These are phyloP conservation scores for Annulohypoxylon bovei DNA, from an alignment of 495 filamentous ascomycete genomes.

Conservation along the genomic window DNA sequence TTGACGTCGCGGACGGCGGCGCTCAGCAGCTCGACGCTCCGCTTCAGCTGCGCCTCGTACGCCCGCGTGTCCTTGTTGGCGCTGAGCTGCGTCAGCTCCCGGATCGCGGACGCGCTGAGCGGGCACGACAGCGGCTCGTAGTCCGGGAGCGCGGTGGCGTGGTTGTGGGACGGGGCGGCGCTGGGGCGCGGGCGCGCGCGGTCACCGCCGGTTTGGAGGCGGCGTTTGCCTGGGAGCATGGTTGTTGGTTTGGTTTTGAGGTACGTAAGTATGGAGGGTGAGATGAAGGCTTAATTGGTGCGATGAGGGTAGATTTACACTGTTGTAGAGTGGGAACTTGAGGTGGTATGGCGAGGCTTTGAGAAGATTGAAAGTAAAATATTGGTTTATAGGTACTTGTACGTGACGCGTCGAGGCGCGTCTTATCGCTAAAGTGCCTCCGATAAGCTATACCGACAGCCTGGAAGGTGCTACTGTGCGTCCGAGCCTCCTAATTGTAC, in stretches of 20 bases:
- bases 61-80: constrained; percentile 44
- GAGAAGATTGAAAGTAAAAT: neutral
- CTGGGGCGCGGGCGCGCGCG: constrained; percentile 28
- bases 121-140: constrained; percentile 68
- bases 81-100: constrained; percentile 47
- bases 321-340: neutral
- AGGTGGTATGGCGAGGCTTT: neutral
- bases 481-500: too few species aligned
- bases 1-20: constrained; percentile 63
- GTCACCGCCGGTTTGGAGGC: constrained; percentile 20
- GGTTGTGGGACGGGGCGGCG: constrained; percentile 25
- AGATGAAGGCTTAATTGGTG: neutral
- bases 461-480: neutral
- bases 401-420: constrained; percentile 30
- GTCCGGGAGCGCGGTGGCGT: constrained; percentile 58
- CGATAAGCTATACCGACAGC: constrained; percentile 10
- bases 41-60: constrained; percentile 52
- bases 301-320: neutral
- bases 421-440: constrained; percentile 11
- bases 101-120: constrained; percentile 49
- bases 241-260: neutral
- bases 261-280: too few species aligned
- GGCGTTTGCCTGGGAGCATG: constrained; percentile 15
- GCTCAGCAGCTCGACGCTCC: constrained; percentile 49
- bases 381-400: neutral